Evolutionary conservation across 768 basidiomycete species (phyloP).

Genomic region (Mycena olivaceomarginata): DNA sequence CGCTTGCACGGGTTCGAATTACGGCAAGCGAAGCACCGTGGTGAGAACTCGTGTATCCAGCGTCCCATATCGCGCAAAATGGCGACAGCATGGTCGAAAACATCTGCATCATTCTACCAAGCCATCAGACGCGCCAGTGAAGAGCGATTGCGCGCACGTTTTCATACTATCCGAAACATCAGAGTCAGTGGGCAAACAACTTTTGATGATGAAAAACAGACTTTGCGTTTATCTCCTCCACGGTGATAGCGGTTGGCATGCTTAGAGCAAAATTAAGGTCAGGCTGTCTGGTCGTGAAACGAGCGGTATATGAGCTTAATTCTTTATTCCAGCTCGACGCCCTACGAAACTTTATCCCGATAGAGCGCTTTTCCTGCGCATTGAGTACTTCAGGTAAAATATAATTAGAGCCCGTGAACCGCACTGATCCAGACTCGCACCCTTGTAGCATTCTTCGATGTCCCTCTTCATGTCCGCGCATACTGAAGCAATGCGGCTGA

Average conservation of each 20-base stretch:
- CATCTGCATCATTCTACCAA: constrained; percentile 31
- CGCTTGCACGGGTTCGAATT: too few relatives aligned
- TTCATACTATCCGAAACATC: neutral
- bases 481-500: constrained; percentile 28
- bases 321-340: constrained; percentile 26
- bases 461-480: constrained; percentile 39
- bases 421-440: neutral
- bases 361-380: constrained; percentile 28
- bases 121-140: neutral
- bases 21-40: too few relatives aligned
- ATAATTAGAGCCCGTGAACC: neutral
- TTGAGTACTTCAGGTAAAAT: too few relatives aligned
- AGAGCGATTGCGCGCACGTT: neutral
- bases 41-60: constrained; percentile 39
- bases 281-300: constrained; percentile 23
- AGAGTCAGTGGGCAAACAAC: neutral
- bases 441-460: constrained; percentile 39
- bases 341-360: constrained; percentile 34
- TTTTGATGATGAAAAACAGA: neutral
- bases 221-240: constrained; percentile 31
- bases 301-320: neutral
- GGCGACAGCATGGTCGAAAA: constrained; percentile 28
- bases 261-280: constrained; percentile 27
- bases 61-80: constrained; percentile 16
- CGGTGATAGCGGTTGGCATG: constrained; percentile 22